Evolutionary conservation across 495 filamentous ascomycete genomes (phyloP).

Genomic region (Trichoderma asperelloides): DNA sequence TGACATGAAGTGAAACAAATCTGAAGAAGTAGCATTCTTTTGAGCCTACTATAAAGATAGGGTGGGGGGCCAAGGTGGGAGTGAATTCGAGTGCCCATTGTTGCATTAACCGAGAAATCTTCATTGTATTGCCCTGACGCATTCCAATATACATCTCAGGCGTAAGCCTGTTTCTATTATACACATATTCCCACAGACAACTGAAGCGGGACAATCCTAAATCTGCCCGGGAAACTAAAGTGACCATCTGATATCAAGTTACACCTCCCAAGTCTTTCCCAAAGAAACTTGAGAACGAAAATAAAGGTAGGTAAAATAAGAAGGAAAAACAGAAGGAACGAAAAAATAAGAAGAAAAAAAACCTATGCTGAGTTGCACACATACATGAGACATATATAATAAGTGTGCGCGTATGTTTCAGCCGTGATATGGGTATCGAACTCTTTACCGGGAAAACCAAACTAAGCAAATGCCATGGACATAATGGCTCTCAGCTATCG

Average conservation of each 20-base stretch:
- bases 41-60: too few species aligned
- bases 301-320: too few species aligned
- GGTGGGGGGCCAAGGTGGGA: too few species aligned
- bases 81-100: background rate
- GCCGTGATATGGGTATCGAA: constrained; percentile 2
- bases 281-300: background rate
- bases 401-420: background rate
- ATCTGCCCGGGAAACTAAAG: background rate
- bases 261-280: background rate
- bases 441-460: background rate
- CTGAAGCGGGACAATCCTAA: background rate
- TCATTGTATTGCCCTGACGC: background rate
- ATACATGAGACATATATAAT: too few species aligned
- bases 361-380: background rate
- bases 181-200: background rate
- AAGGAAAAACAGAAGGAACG: too few species aligned
- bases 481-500: background rate
- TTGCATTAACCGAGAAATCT: background rate
- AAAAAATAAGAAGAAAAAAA: background rate
- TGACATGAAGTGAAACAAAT: too few species aligned
- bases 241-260: background rate
- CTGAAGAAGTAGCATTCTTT: too few species aligned
- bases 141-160: background rate
- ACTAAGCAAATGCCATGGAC: background rate
- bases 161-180: background rate